Evolutionary conservation across 495 filamentous ascomycete genomes (phyloP).

Genomic region (Talaromyces nanjingensis): DNA sequence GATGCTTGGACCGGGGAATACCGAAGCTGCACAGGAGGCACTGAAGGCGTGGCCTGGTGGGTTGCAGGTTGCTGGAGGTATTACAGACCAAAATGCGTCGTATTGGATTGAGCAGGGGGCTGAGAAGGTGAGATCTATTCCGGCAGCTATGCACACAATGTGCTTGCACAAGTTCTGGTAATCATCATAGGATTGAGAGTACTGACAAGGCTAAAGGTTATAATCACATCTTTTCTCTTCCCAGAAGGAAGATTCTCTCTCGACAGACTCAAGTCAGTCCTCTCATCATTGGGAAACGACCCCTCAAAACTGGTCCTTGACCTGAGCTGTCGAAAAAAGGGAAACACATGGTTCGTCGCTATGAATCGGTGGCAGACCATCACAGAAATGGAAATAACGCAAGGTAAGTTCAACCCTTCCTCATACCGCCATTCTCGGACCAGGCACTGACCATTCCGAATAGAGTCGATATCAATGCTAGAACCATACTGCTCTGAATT

Average conservation of each 20-base stretch:
- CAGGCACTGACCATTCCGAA: not conserved
- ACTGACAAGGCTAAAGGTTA: constrained; percentile 51
- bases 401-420: constrained; percentile 45
- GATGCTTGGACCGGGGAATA: constrained; percentile 86
- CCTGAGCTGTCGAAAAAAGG: constrained; percentile 75
- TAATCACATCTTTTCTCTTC: constrained; percentile 83
- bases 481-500: constrained; percentile 94
- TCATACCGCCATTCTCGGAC: not conserved
- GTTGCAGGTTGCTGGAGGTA: constrained; percentile 86
- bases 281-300: constrained; percentile 63
- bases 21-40: constrained; percentile 69
- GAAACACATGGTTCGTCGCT: constrained; percentile 79
- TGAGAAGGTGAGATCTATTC: constrained; percentile 59
- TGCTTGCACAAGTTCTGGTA: not conserved
- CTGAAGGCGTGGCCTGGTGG: constrained; percentile 66
- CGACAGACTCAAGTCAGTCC: constrained; percentile 60
- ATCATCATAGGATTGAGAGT: not conserved
- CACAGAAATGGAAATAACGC: constrained; percentile 87
- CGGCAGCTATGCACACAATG: not conserved
- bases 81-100: constrained; percentile 74
- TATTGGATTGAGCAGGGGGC: constrained; percentile 85
- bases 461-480: constrained; percentile 70
- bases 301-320: constrained; percentile 85
- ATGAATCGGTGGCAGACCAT: constrained; percentile 99
- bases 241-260: constrained; percentile 74